These are phyloP conservation scores for Curvularia sp. DNA, from an alignment of 2,329 filamentous ascomycete genomes.

Conservation along the genomic window DNA sequence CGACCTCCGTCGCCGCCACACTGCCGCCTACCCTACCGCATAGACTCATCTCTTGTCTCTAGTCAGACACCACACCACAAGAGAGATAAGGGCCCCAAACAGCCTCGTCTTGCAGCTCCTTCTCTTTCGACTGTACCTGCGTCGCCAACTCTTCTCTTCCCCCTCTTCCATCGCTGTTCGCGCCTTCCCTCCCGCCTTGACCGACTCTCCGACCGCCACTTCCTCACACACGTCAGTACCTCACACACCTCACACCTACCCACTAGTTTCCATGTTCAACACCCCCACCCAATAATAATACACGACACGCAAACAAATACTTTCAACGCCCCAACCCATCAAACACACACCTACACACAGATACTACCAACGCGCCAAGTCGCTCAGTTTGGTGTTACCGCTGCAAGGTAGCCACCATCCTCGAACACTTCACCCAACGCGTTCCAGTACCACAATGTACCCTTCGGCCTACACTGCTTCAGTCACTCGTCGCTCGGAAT, in stretches of 20 bases:
- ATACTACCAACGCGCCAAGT: slow-evolving; percentile 19
- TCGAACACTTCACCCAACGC: slow-evolving; percentile 40
- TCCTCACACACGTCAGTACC: slow-evolving; percentile 38
- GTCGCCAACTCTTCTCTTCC: slow-evolving; percentile 14
- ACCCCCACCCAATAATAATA: slow-evolving; percentile 40
- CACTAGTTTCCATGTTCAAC: slow-evolving; percentile 30
- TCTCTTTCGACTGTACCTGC: slow-evolving; percentile 21
- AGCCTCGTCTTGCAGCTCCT: slow-evolving; percentile 15
- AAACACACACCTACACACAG: slow-evolving; percentile 14
- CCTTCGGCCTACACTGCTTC: slow-evolving; percentile 47
- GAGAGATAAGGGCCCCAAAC: slow-evolving; percentile 20
- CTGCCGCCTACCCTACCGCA: slow-evolving; percentile 36
- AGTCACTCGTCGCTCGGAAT: slow-evolving; percentile 55
- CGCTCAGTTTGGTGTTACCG: slow-evolving; percentile 41
- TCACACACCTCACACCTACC: slow-evolving; percentile 28
- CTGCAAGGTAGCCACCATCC: slow-evolving; percentile 35
- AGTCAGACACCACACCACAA: slow-evolving; percentile 22
- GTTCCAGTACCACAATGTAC: slow-evolving; percentile 47
- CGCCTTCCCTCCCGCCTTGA: slow-evolving; percentile 26
- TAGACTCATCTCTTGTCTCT: slow-evolving; percentile 30
- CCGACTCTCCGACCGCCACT: slow-evolving; percentile 39
- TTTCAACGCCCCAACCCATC: slow-evolving; percentile 15
- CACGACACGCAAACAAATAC: slow-evolving; percentile 2
- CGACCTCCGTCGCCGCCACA: slow-evolving; percentile 37
- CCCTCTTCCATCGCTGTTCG: slow-evolving; percentile 6